Conservation (phyloP, 768 basidiomycete genomes). For the Pisolithus orientalis region DNA sequence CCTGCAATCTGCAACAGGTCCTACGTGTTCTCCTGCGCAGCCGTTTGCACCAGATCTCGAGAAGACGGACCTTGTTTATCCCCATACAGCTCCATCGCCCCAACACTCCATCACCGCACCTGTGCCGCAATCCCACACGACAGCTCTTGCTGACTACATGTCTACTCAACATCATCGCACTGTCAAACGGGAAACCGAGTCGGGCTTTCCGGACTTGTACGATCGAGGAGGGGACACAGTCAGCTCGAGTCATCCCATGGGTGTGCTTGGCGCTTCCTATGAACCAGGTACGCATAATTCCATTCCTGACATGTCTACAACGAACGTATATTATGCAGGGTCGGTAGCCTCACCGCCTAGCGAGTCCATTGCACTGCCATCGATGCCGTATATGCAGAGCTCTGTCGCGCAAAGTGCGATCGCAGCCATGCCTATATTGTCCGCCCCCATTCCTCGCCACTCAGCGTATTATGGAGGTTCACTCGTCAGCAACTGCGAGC, state of each 20-base stretch:
- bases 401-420: slow-evolving; percentile 15
- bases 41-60: slow-evolving; percentile 23
- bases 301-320: not conserved
- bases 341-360: slow-evolving; percentile 13
- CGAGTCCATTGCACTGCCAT: slow-evolving; percentile 14
- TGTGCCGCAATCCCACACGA: slow-evolving; percentile 14
- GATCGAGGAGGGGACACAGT: slow-evolving; percentile 16
- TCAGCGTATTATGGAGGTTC: slow-evolving; percentile 26
- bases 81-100: slow-evolving; percentile 14
- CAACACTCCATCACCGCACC: slow-evolving; percentile 19
- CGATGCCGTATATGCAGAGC: slow-evolving; percentile 21
- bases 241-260: slow-evolving; percentile 19
- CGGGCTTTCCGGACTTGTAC: slow-evolving; percentile 21
- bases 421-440: slow-evolving; percentile 16
- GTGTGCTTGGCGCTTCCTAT: slow-evolving; percentile 14
- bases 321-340: slow-evolving; percentile 1
- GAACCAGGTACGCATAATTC: slow-evolving; percentile 24
- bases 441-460: slow-evolving; percentile 29
- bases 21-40: slow-evolving; percentile 10
- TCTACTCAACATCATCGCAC: slow-evolving; percentile 13
- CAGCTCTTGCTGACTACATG: slow-evolving; percentile 13
- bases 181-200: slow-evolving; percentile 25
- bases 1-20: slow-evolving; percentile 7
- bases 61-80: slow-evolving; percentile 19
- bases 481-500: slow-evolving; percentile 26